Conservation (phyloP, 78 protist species). For the Planoprotostelium fungivorum region DNA sequence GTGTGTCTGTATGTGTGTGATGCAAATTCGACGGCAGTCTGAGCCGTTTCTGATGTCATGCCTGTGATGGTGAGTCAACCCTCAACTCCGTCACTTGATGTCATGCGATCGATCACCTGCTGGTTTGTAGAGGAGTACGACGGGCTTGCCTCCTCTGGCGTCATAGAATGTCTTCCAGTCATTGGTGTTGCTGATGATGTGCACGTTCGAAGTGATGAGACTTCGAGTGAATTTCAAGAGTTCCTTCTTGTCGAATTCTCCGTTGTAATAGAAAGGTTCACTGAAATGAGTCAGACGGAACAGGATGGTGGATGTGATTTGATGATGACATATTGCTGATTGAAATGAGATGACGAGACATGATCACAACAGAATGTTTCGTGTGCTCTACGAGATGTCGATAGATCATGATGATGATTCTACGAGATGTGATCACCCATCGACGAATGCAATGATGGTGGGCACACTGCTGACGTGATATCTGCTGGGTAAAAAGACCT, state of each 20-base stretch:
- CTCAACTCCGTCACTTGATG: background rate
- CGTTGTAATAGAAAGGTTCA: background rate
- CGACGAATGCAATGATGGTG: background rate
- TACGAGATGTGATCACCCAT: background rate
- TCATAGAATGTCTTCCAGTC: background rate
- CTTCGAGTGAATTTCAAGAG: background rate
- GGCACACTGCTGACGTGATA: background rate
- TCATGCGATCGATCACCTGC: background rate
- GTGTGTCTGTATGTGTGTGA: background rate
- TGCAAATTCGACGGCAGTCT: background rate
- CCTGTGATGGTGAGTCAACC: too few relatives aligned
- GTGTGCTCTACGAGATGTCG: background rate
- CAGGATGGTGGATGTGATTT: too few relatives aligned
- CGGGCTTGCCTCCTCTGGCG: background rate
- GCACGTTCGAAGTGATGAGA: background rate
- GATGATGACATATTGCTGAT: background rate
- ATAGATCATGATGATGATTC: too few relatives aligned
- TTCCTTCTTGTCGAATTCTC: background rate
- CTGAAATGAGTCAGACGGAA: too few relatives aligned
- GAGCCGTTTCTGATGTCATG: background rate
- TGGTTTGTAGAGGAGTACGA: background rate
- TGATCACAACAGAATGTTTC: too few relatives aligned
- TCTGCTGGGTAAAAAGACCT: background rate
- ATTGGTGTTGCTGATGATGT: background rate
- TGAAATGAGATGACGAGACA: background rate